Conservation (phyloP, 2,329 filamentous ascomycete species). For the Colletotrichum agaves region DNA sequence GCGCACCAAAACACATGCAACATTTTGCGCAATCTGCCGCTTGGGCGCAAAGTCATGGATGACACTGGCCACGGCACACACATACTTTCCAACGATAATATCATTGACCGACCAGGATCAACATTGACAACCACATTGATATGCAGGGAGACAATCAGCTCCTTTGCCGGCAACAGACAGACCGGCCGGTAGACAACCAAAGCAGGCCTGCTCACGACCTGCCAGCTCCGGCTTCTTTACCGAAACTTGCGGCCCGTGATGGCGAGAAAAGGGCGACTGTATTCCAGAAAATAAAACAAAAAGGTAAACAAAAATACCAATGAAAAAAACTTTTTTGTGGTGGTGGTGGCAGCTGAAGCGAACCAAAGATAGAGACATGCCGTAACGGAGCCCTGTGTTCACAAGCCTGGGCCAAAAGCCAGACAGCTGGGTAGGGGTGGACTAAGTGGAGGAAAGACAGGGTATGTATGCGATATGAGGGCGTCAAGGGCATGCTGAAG, state of each 20-base stretch:
- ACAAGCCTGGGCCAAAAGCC: constrained; percentile 29
- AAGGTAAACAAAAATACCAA: constrained; percentile 8
- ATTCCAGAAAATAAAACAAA: constrained; percentile 19
- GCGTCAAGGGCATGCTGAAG: constrained; percentile 10
- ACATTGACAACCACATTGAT: constrained; percentile 22
- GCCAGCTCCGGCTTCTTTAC: constrained; percentile 7
- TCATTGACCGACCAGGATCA: constrained; percentile 16
- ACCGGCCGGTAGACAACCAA: background rate
- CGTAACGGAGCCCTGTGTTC: constrained; percentile 27
- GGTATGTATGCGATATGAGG: background rate
- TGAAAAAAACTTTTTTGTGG: constrained; percentile 7
- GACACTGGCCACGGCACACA: background rate
- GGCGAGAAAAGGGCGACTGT: constrained; percentile 1
- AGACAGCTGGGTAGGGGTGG: constrained; percentile 27
- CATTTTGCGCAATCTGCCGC: constrained; percentile 30
- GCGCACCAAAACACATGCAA: background rate
- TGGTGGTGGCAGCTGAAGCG: constrained; percentile 23
- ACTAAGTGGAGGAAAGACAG: constrained; percentile 27
- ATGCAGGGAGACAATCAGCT: constrained; percentile 17
- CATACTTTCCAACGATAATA: constrained; percentile 2
- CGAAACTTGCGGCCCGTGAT: constrained; percentile 14
- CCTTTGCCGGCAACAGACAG: background rate
- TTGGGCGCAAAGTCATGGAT: constrained; percentile 23
- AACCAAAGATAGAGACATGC: constrained; percentile 34
- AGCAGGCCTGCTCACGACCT: background rate